These are phyloP conservation scores for Globisporangium nunn DNA, from an alignment of 352 stramenopile genomes.

Conservation along the genomic window DNA sequence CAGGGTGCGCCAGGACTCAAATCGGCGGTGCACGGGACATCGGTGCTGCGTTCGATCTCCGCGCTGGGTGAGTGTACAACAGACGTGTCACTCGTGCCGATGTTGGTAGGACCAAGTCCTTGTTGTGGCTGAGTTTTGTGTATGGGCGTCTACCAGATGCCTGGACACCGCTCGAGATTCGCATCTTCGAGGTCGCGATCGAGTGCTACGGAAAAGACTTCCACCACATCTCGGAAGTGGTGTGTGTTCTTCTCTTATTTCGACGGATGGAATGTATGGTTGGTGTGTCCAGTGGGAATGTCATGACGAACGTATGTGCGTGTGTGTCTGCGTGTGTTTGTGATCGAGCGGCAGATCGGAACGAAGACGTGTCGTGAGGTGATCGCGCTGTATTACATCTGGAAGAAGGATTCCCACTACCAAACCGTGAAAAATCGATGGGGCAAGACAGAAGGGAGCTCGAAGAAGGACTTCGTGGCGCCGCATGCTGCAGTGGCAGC, in stretches of 20 bases:
- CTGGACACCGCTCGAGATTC: constrained; percentile 76
- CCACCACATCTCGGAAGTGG: constrained; percentile 54
- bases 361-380: constrained; percentile 68
- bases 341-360: constrained; percentile 30
- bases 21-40: constrained; percentile 41
- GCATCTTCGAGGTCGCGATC: constrained; percentile 80
- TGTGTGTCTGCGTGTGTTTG: too few species aligned
- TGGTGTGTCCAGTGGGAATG: neutral
- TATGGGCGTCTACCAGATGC: constrained; percentile 26
- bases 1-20: constrained; percentile 39
- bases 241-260: constrained; percentile 13
- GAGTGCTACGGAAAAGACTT: constrained; percentile 86
- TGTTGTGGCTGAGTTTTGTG: neutral
- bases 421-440: constrained; percentile 74
- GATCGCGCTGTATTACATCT: constrained; percentile 84
- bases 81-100: too few species aligned
- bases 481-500: constrained; percentile 1
- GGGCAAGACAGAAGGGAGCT: constrained; percentile 32
- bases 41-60: constrained; percentile 28
- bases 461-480: constrained; percentile 21
- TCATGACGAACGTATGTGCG: neutral
- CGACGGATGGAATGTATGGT: neutral
- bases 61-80: constrained; percentile 2
- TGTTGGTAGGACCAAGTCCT: too few species aligned
- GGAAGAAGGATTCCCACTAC: constrained; percentile 85